Conservation (phyloP, 2,329 filamentous ascomycete species). For the Diplodia seriata region DNA sequence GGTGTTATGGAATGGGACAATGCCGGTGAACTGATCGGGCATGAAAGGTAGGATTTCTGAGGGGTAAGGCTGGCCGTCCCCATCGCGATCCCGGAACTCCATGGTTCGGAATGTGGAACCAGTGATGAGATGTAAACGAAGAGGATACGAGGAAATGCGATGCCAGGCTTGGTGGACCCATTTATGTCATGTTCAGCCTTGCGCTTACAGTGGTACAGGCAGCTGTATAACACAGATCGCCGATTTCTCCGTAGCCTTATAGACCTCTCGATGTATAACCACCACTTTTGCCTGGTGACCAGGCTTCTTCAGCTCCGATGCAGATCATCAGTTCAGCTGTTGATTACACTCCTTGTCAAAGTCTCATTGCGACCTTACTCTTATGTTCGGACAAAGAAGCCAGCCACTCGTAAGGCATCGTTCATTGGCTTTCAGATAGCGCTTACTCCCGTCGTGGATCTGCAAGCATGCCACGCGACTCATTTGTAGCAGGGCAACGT, state of each 20-base stretch:
- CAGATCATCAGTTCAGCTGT: neutral
- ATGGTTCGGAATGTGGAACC: neutral
- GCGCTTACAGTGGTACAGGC: neutral
- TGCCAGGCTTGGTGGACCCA: neutral
- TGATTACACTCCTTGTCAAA: neutral
- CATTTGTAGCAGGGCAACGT: neutral
- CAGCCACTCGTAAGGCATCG: neutral
- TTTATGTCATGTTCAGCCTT: neutral
- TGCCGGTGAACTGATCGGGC: neutral
- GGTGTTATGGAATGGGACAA: neutral
- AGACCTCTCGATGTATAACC: neutral
- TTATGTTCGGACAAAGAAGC: neutral
- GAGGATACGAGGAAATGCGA: neutral
- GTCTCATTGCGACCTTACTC: neutral
- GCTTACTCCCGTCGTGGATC: neutral
- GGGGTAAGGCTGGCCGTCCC: neutral
- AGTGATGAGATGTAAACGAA: neutral
- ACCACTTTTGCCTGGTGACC: neutral
- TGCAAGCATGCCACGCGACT: neutral
- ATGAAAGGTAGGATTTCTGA: neutral
- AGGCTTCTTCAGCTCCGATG: neutral
- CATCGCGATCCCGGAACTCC: neutral
- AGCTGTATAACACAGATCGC: neutral
- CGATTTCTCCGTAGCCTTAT: neutral
- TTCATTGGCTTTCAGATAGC: neutral